Percentiles rank a stretch among this genome's conserved stretches.
These are phyloP conservation scores for Plasmodium ovale DNA, from an alignment of 169 alveolate genomes.

Conservation along the genomic window DNA sequence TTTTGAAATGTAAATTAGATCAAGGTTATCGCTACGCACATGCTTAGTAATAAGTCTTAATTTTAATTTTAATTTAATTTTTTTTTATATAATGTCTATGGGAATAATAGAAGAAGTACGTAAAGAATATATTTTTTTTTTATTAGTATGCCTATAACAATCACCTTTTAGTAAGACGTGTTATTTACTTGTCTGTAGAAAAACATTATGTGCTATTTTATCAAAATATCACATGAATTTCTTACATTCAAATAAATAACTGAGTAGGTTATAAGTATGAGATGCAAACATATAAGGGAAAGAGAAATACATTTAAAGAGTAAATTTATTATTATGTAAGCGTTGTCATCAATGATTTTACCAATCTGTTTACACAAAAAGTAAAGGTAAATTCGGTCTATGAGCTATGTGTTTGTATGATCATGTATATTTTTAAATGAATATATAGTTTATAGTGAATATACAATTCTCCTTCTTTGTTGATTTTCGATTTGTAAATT, in stretches of 20 bases:
- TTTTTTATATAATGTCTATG: background rate
- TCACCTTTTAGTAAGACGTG: conserved; percentile 6
- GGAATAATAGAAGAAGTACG: background rate
- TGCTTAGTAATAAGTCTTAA: background rate
- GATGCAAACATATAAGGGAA: background rate
- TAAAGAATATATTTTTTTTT: background rate
- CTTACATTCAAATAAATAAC: conserved; percentile 10
- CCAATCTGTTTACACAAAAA: background rate
- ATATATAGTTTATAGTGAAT: conserved; percentile 14
- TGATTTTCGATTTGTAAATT: background rate
- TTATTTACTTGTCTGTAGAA: conserved; percentile 19
- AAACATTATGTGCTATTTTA: background rate
- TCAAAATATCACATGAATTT: background rate
- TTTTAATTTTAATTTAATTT: conserved; percentile 3
- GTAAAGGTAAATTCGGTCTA: background rate
- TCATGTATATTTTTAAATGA: conserved; percentile 8
- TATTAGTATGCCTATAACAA: background rate
- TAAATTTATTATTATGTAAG: background rate
- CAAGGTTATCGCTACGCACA: background rate
- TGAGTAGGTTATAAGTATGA: conserved; percentile 8
- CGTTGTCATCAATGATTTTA: conserved; percentile 1
- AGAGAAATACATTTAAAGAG: conserved; percentile 8
- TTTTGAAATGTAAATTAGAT: conserved; percentile 4
- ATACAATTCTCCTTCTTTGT: background rate
- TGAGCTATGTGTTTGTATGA: conserved; percentile 1